Conservation (phyloP, 257 asterid species). For the Fraxinus cuspidata region DNA sequence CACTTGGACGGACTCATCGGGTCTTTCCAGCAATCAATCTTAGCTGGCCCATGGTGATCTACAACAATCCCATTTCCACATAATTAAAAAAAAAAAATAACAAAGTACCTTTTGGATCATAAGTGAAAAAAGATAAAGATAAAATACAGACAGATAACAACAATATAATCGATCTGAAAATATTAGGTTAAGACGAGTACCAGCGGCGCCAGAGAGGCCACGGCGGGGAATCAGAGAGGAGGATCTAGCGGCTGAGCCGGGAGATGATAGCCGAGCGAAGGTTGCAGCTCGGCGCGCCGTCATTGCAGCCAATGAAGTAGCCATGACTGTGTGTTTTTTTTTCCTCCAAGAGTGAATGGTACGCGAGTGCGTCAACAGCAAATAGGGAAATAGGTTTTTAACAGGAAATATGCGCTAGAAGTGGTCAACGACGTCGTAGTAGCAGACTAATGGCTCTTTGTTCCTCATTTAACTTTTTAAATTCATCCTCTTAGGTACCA, state of each 20-base stretch:
- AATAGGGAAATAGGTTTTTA: background rate
- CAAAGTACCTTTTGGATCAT: background rate
- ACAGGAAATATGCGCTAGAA: background rate
- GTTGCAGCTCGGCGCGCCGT: constrained; percentile 64
- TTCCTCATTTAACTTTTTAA: too few species aligned
- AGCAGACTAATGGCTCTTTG: too few species aligned
- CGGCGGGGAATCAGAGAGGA: constrained; percentile 63
- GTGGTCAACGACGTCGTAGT: background rate
- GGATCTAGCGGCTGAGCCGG: constrained; percentile 41
- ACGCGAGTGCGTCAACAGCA: background rate
- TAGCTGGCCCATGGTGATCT: constrained; percentile 84
- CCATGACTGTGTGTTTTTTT: constrained; percentile 44
- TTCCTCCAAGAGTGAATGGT: constrained; percentile 26
- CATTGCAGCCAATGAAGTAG: constrained; percentile 62
- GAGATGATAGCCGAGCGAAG: constrained; percentile 49
- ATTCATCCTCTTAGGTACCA: too few species aligned
- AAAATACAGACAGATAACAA: background rate
- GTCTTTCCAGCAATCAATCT: constrained; percentile 65
- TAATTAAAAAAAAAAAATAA: too few species aligned
- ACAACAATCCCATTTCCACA: background rate
- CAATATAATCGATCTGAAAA: constrained; percentile 11
- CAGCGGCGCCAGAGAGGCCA: constrained; percentile 75
- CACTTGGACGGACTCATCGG: constrained; percentile 82
- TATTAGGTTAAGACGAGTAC: constrained; percentile 38
- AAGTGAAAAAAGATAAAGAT: constrained; percentile 6